Conservation (phyloP, 129 eudicot genomes). For the Tanacetum coccineum region DNA sequence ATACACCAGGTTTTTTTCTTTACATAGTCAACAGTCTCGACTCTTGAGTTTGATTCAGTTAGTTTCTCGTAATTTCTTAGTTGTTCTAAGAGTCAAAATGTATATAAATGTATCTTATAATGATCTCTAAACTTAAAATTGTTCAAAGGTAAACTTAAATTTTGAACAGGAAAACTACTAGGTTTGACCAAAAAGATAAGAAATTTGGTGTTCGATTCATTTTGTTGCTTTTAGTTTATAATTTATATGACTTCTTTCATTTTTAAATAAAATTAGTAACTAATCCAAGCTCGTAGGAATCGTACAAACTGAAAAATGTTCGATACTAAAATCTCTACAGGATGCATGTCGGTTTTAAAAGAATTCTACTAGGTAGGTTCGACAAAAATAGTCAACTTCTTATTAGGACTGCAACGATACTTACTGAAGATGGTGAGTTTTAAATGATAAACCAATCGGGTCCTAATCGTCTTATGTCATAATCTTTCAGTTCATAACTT, state of each 20-base stretch:
- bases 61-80: not conserved
- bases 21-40: too few species aligned
- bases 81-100: not conserved
- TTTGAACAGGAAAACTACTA: not conserved
- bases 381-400: too few species aligned
- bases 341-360: not conserved
- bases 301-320: not conserved
- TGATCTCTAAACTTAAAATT: too few species aligned
- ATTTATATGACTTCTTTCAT: too few species aligned
- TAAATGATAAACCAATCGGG: too few species aligned
- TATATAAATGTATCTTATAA: too few species aligned
- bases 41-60: not conserved
- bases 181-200: not conserved
- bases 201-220: not conserved
- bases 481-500: too few species aligned
- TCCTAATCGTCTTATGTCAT: too few species aligned
- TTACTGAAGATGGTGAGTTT: too few species aligned
- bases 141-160: not conserved
- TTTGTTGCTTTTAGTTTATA: too few species aligned
- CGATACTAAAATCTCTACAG: not conserved
- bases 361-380: too few species aligned
- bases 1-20: constrained; percentile 53
- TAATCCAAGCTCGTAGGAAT: not conserved
- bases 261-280: not conserved
- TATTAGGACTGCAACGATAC: too few species aligned